phyloP scores from a whole-genome alignment of 2,329 filamentous ascomycete genomes.

The Trichophyton verrucosum region DNA sequence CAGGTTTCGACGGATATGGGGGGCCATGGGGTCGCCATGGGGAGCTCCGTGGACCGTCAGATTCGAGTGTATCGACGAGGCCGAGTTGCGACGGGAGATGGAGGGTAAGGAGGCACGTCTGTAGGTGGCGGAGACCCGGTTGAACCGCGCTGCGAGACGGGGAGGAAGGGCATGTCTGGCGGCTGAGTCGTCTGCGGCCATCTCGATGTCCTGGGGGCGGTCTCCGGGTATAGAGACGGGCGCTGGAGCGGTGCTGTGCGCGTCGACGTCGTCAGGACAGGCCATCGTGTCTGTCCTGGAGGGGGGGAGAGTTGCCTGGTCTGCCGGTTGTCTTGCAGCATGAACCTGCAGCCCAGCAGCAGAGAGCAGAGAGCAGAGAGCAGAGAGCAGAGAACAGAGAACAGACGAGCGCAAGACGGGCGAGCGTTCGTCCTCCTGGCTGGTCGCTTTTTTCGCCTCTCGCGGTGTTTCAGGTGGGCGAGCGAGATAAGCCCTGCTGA shows the following conservation, averaged over 20 bases:
- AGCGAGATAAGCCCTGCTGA: neutral
- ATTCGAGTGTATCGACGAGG: constrained; percentile 52
- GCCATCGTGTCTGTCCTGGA: neutral
- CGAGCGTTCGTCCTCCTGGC: neutral
- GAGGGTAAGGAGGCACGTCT: constrained; percentile 46
- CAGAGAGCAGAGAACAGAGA: too few species aligned
- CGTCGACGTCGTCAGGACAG: neutral
- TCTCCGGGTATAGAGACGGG: neutral
- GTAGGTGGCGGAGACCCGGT: constrained; percentile 39
- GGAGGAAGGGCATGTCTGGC: constrained; percentile 42
- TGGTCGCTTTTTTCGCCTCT: neutral
- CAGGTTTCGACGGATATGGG: constrained; percentile 52
- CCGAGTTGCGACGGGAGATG: constrained; percentile 52
- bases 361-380: too few species aligned
- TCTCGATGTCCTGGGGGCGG: constrained; percentile 28
- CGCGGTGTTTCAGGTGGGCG: neutral
- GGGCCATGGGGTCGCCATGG: constrained; percentile 44
- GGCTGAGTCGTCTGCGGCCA: constrained; percentile 27
- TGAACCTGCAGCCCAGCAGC: neutral
- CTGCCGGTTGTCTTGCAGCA: neutral
- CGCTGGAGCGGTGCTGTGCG: neutral
- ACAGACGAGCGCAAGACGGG: too few species aligned
- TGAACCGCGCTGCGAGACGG: constrained; percentile 52
- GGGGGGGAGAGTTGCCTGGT: neutral
- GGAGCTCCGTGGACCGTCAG: constrained; percentile 38